phyloP scores from a whole-genome alignment of 345 rosid genomes.

The Bruguiera gymnorhiza region DNA sequence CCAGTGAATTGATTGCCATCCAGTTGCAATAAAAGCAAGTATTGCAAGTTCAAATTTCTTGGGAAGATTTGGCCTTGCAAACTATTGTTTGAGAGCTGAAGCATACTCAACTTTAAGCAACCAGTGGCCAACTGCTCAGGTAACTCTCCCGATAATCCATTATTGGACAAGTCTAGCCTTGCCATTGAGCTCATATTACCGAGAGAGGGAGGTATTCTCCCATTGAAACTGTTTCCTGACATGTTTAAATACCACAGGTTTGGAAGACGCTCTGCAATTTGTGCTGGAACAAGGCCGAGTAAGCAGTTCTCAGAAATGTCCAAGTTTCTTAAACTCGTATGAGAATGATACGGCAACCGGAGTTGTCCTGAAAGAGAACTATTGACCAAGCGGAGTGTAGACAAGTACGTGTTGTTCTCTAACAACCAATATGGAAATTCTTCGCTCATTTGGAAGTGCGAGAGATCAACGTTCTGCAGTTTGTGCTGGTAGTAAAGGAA shows the following conservation, averaged over 20 bases:
- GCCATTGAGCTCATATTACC: background rate
- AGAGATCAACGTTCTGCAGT: slow-evolving; percentile 2
- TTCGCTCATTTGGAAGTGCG: background rate
- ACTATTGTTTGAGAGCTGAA: slow-evolving; percentile 23
- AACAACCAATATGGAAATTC: slow-evolving; percentile 29
- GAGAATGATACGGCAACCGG: background rate
- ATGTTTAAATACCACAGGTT: background rate
- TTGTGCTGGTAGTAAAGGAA: slow-evolving; percentile 17
- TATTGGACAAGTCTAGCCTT: slow-evolving; percentile 20
- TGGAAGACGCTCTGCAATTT: slow-evolving; percentile 14
- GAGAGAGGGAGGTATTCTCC: slow-evolving; percentile 21
- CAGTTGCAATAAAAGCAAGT: background rate
- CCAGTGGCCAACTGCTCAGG: background rate
- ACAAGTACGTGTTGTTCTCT: slow-evolving; percentile 23
- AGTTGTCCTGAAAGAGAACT: slow-evolving; percentile 14
- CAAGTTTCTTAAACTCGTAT: background rate
- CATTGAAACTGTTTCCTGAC: slow-evolving; percentile 16
- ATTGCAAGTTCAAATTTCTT: background rate
- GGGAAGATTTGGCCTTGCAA: slow-evolving; percentile 21
- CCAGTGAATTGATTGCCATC: slow-evolving; percentile 6
- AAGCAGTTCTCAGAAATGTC: slow-evolving; percentile 13
- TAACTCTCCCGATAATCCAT: slow-evolving; percentile 13
- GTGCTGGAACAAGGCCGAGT: slow-evolving; percentile 1
- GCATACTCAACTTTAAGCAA: background rate
- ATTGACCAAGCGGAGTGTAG: accelerated